phyloP scores from a whole-genome alignment of 2,329 filamentous ascomycete genomes.

The Neodidymelliopsis sp. region DNA sequence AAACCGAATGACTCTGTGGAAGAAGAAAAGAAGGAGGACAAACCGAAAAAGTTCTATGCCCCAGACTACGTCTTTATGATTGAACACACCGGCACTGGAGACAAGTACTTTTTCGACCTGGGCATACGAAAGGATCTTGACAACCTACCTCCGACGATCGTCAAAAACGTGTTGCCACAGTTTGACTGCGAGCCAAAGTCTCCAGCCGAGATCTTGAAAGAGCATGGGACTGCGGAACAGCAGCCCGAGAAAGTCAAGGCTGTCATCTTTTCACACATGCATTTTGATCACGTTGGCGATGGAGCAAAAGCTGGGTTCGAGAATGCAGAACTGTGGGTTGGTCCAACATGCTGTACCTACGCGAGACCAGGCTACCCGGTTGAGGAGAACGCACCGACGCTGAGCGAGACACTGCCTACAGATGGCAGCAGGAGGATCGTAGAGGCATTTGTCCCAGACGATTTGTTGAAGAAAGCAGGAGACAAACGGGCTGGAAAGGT shows the following conservation, averaged over 20 bases:
- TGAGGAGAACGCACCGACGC: constrained; percentile 37
- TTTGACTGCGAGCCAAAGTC: constrained; percentile 46
- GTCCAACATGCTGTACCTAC: constrained; percentile 44
- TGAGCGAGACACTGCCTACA: constrained; percentile 52
- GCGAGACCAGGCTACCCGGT: constrained; percentile 42
- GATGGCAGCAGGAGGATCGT: constrained; percentile 55
- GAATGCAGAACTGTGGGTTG: constrained; percentile 50
- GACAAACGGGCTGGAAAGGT: constrained; percentile 40
- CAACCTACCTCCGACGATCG: constrained; percentile 49
- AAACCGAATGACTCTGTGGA: constrained; percentile 51
- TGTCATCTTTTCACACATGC: constrained; percentile 51
- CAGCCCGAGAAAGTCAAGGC: constrained; percentile 51
- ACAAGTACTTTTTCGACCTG: constrained; percentile 61
- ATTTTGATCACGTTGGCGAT: constrained; percentile 53
- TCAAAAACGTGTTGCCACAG: constrained; percentile 52
- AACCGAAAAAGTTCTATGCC: constrained; percentile 28
- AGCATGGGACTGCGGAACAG: constrained; percentile 36
- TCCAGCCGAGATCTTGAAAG: constrained; percentile 37
- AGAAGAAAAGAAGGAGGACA: constrained; percentile 43
- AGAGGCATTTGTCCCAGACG: constrained; percentile 39
- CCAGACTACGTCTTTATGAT: constrained; percentile 46
- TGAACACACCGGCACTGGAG: constrained; percentile 36
- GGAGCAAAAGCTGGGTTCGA: constrained; percentile 47
- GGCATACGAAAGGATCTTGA: constrained; percentile 58
- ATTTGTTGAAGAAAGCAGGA: constrained; percentile 29